Evolutionary conservation across 1,139 yeast genomes (phyloP), one percentile per base, ranked within the genome.

Genomic region (Pichia sp.): DNA sequence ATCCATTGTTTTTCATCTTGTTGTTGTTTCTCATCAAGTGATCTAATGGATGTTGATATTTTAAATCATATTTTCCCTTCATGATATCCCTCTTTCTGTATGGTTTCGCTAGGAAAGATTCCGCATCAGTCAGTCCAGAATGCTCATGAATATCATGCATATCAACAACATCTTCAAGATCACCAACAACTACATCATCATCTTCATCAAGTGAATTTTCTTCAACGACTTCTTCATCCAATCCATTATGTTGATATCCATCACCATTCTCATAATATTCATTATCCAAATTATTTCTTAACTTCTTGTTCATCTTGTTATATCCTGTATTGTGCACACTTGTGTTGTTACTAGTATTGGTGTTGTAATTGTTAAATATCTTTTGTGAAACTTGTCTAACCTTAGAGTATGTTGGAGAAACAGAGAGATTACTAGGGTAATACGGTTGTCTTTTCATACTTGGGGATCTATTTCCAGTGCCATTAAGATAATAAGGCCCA

Each of bases 51-150:
- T 20, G 28, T 24, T 24, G 27, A 21, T 18, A 24, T 22, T 36
- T 36, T 19, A 21, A n/a, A 5, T 27, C 17, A 27, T 38, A 38
- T 27, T 21, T 27, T 15, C 20, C 20, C 22, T 38, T 38, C 14
- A 22, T 12, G 12, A 9, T 21, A 17, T 40, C 24, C 34, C 38
- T 19, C 20, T 33, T 15, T 24, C 33, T 45, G 42, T 45, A 58
- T 1, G 60, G 57, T 37, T 56, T 51, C 17, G 58, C 53, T 8
- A 59, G 34, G 20, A 53, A 44, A 5, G 61, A 53, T 36, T 58
- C 61, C 0, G 59, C 55, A 33, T 59, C 61, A 21, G 56, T 51
- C 2, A 57, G 32, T 21, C 56, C 61, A 15, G 54, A 55, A 30
- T 54, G 58, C 18, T 57, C 61, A 35, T 58, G 46, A 24, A 24